phyloP scores from a whole-genome alignment of 2,329 filamentous ascomycete genomes.

The Colletotrichum tanaceti region DNA sequence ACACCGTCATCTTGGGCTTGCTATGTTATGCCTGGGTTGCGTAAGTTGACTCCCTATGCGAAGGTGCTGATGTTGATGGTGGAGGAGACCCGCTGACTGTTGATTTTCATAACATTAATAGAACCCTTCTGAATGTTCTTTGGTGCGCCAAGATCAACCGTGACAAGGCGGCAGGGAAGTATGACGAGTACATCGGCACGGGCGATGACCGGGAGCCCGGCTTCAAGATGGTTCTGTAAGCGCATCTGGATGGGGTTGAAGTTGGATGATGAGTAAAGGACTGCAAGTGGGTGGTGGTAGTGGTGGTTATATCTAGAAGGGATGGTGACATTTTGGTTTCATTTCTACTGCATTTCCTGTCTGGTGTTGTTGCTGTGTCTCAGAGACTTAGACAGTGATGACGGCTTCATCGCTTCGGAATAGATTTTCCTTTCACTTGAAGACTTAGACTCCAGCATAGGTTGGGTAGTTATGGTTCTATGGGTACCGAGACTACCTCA shows the following conservation, averaged over 20 bases:
- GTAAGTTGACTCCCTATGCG: constrained; percentile 59
- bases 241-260: no score
- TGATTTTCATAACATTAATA: no score
- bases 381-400: no score
- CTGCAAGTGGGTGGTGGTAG: not conserved
- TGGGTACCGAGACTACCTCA: no score
- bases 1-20: constrained; percentile 70
- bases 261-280: not conserved
- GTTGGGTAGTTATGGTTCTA: no score
- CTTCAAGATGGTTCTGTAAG: constrained; percentile 70
- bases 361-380: no score
- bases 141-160: constrained; percentile 73
- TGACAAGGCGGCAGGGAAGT: constrained; percentile 70
- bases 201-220: constrained; percentile 73
- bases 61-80: not conserved
- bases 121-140: constrained; percentile 69
- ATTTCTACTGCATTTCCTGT: no score
- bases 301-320: not conserved
- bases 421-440: no score
- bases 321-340: no score
- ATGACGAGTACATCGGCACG: constrained; percentile 65
- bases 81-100: not conserved
- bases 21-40: constrained; percentile 72
- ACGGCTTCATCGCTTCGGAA: no score
- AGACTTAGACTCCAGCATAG: no score